A percentile compares a stretch with the other conserved stretches of the same genome.
phyloP scores from a whole-genome alignment of 176 grass and related monocot species.

The Lolium perenne region DNA sequence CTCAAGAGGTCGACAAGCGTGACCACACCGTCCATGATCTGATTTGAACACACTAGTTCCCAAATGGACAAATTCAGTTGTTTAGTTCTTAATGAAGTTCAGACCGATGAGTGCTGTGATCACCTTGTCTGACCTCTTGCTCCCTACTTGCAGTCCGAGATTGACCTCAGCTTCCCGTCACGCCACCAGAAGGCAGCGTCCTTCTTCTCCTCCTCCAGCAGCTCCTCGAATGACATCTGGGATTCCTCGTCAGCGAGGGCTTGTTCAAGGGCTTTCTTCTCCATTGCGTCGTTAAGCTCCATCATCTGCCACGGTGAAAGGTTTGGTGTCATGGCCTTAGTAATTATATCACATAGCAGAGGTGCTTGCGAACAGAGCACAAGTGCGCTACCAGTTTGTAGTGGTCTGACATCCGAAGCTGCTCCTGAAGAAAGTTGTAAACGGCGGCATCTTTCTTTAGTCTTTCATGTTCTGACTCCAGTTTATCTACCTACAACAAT shows the following conservation, averaged over 20 bases:
- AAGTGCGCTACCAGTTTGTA: constrained; percentile 68
- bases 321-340: neutral
- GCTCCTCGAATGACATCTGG: constrained; percentile 89
- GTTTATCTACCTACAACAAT: constrained; percentile 62
- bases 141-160: constrained; percentile 49
- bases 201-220: constrained; percentile 91
- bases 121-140: neutral
- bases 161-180: constrained; percentile 65
- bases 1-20: neutral
- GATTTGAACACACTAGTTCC: neutral
- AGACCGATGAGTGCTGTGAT: neutral
- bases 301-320: constrained; percentile 60
- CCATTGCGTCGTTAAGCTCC: constrained; percentile 48
- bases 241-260: constrained; percentile 39
- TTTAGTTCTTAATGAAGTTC: neutral
- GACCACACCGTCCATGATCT: neutral
- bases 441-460: constrained; percentile 75
- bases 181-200: constrained; percentile 86
- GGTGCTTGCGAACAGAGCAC: constrained; percentile 19
- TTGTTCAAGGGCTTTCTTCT: constrained; percentile 37
- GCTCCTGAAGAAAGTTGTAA: constrained; percentile 77
- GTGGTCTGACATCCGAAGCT: constrained; percentile 62
- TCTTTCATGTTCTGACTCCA: constrained; percentile 77
- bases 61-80: neutral
- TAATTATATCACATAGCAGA: neutral